Conservation (phyloP, 768 basidiomycete genomes). For the Leccinum subgranulosum region DNA sequence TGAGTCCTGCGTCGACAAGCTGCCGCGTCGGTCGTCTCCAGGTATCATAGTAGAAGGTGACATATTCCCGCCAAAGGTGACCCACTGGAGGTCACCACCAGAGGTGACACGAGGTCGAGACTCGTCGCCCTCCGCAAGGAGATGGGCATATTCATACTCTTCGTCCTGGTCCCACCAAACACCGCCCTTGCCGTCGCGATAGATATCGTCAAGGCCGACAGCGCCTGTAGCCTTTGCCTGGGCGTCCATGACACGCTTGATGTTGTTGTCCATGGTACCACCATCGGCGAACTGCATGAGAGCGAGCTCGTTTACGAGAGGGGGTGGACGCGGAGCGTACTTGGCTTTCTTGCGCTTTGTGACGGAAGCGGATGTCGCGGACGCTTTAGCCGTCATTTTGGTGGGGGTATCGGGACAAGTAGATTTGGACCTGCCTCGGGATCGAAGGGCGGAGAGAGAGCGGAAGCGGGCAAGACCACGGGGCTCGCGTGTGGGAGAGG, state of each 20-base stretch:
- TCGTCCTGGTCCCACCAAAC: slow-evolving; percentile 75
- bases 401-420: slow-evolving; percentile 26
- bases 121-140: slow-evolving; percentile 43
- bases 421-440: slow-evolving; percentile 38
- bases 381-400: slow-evolving; percentile 19
- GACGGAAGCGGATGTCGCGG: slow-evolving; percentile 30
- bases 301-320: slow-evolving; percentile 63
- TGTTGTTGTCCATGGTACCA: slow-evolving; percentile 53
- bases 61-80: slow-evolving; percentile 37
- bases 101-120: slow-evolving; percentile 15
- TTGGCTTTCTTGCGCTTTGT: slow-evolving; percentile 52
- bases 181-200: slow-evolving; percentile 58
- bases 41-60: slow-evolving; percentile 8
- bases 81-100: slow-evolving; percentile 40
- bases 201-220: slow-evolving; percentile 45
- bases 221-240: slow-evolving; percentile 47
- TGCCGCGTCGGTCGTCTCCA: slow-evolving; percentile 39
- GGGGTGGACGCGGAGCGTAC: slow-evolving; percentile 42
- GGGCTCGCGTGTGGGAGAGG: slow-evolving; percentile 15
- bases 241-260: slow-evolving; percentile 50
- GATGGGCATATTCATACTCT: slow-evolving; percentile 62
- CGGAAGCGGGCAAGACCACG: slow-evolving; percentile 44
- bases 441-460: slow-evolving; percentile 49
- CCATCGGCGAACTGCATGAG: slow-evolving; percentile 70
- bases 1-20: slow-evolving; percentile 51